Evolutionary conservation across 2,329 filamentous ascomycete genomes (phyloP).

Genomic region (Penicillium sp.): DNA sequence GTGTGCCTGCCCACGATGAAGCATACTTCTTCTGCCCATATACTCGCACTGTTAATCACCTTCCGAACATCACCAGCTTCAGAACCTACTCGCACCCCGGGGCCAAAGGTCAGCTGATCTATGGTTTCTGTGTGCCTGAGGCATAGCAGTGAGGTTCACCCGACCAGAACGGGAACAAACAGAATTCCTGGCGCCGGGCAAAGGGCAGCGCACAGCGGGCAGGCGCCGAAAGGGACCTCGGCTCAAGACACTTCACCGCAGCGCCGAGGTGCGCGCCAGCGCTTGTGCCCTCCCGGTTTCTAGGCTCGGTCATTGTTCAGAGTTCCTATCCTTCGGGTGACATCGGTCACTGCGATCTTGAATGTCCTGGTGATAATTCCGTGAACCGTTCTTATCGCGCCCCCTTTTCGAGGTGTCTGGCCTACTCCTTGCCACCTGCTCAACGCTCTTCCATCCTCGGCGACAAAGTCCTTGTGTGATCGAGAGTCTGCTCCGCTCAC

Average conservation of each 20-base stretch:
- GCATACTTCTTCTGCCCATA: no score
- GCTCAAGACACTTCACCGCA: constrained; percentile 23
- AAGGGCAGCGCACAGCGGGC: constrained; percentile 11
- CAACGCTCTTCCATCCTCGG: constrained; percentile 8
- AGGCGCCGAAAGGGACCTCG: constrained; percentile 26
- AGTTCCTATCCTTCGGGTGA: constrained; percentile 11
- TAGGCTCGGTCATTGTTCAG: constrained; percentile 10
- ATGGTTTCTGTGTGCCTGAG: no score
- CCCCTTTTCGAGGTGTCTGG: not conserved
- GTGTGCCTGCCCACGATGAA: no score
- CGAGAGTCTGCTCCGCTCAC: constrained; percentile 18
- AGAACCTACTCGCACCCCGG: no score
- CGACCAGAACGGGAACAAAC: no score
- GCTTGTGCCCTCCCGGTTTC: constrained; percentile 10
- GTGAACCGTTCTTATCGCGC: not conserved
- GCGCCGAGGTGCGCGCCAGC: constrained; percentile 27
- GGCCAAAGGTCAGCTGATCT: no score
- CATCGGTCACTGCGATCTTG: constrained; percentile 17
- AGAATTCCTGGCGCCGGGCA: no score
- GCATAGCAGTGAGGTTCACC: no score
- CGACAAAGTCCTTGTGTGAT: constrained; percentile 6
- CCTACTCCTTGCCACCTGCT: constrained; percentile 2
- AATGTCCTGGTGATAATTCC: not conserved
- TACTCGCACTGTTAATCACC: no score
- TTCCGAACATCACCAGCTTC: no score